Evolutionary conservation across 2,329 filamentous ascomycete species (phyloP), one percentile per base, ranked within the genome.

Genomic region (Microdochium nivale): DNA sequence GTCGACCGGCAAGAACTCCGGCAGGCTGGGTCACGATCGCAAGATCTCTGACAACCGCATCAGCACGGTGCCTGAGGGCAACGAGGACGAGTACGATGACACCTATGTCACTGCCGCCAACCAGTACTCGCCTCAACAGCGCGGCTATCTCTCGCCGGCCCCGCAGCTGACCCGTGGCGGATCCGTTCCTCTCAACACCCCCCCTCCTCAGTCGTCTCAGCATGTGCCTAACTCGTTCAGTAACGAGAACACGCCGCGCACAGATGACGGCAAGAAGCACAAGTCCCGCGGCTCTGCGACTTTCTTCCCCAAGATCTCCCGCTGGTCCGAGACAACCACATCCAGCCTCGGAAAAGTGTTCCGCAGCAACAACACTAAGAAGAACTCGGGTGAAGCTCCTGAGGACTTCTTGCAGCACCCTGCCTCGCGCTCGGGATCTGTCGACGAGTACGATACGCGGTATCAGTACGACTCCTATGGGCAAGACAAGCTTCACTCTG

Each of bases 291-390:
- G 84, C 53, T 94, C 90, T 0, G 89, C 88, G 0, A 76, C 80
- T 49, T 84, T 82, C 75, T 87, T 95, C 55, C 90, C 91, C 24
- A 96, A 95, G 73, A 91, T 96, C 56, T 97, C 94, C 5, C 83
- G 94, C 44, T 99, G 94, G 94, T 97, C 92, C 0, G 94, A 95
- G 71, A 97, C 92, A 2, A 99, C 94, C 0, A 81, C 91, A 3
- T 96, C 90, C 0, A 95, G 90, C 54, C 83, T 90, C 44, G 85
- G 88, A 46, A 86, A 87, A 59, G 87, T 86, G 40, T 87, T 91
- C 66, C 82, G 86, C 40, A 88, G 83, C 60, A 76, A 75, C 46
- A 75, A 76, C 48, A 73, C 70, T 23, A 75, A 74, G 63, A 81
- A 78, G 60, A 76, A 79, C 44, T 7, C 21, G 5, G 40, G 40